Percentiles rank a stretch among this genome's conserved stretches.
These are phyloP conservation scores for Chaetomium cochliodes DNA, from an alignment of 495 filamentous ascomycete genomes.

Conservation along the genomic window DNA sequence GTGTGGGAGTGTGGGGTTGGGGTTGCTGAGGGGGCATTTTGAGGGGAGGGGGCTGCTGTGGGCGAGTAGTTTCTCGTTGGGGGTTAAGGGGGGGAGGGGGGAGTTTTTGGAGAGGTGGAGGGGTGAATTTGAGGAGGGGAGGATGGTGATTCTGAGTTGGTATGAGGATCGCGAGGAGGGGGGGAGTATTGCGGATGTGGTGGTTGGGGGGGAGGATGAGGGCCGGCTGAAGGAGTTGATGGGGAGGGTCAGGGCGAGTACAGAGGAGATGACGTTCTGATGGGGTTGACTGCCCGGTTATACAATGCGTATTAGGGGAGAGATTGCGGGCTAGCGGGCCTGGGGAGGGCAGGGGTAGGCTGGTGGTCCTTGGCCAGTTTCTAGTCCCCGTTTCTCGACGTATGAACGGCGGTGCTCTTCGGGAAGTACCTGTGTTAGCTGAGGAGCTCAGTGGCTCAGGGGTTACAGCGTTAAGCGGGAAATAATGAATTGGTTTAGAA, in stretches of 20 bases:
- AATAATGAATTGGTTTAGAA: too few species aligned
- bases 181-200: slow-evolving; percentile 33
- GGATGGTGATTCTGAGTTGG: slow-evolving; percentile 34
- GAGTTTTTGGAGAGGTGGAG: slow-evolving; percentile 30
- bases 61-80: slow-evolving; percentile 30
- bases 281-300: too few species aligned
- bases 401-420: too few species aligned
- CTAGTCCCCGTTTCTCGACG: too few species aligned
- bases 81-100: slow-evolving; percentile 15
- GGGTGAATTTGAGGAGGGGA: slow-evolving; percentile 25
- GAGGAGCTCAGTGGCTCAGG: too few species aligned
- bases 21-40: slow-evolving; percentile 33
- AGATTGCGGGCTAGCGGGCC: too few species aligned
- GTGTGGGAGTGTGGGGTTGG: slow-evolving; percentile 33
- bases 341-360: too few species aligned
- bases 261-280: slow-evolving; percentile 33
- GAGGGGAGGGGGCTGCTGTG: slow-evolving; percentile 25
- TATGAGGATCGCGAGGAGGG: slow-evolving; percentile 28
- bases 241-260: slow-evolving; percentile 23
- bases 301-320: too few species aligned
- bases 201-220: slow-evolving; percentile 31
- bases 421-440: too few species aligned
- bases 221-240: slow-evolving; percentile 25
- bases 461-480: too few species aligned
- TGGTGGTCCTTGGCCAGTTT: too few species aligned